Percentiles rank a stretch among this genome's conserved stretches.
These are phyloP conservation scores for Candida sanyaensis DNA, from an alignment of 1,139 yeast species.

Conservation along the genomic window DNA sequence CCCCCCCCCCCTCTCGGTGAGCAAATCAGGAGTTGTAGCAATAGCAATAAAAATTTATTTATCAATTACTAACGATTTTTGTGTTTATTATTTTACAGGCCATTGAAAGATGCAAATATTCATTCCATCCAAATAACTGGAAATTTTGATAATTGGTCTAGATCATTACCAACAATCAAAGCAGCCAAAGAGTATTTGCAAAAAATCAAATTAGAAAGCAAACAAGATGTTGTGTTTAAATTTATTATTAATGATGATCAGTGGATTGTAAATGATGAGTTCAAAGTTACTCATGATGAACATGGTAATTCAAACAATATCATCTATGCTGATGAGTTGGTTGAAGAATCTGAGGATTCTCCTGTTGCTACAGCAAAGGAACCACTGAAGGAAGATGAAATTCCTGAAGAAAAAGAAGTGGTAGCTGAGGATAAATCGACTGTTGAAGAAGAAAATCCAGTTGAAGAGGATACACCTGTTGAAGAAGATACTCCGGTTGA, in stretches of 20 bases:
- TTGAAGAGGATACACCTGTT: conserved; percentile 2
- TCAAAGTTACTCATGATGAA: conserved; percentile 31
- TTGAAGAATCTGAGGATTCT: conserved; percentile 9
- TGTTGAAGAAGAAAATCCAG: conserved; percentile 2
- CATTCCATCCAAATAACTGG: conserved; percentile 42
- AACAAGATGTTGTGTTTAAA: conserved; percentile 31
- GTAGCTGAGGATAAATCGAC: conserved; percentile 1
- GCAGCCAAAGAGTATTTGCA: conserved; percentile 13
- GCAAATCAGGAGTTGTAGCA: too few species aligned
- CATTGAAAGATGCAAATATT: conserved; percentile 15
- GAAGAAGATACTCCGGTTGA: conserved; percentile 2
- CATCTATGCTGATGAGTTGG: conserved; percentile 30
- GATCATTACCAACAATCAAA: conserved; percentile 18
- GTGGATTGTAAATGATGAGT: conserved; percentile 34
- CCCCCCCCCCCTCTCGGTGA: too few species aligned
- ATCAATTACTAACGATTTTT: conserved; percentile 6
- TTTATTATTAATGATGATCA: conserved; percentile 37
- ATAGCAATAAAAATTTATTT: background rate
- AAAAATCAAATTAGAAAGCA: conserved; percentile 20
- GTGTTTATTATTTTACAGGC: conserved; percentile 8
- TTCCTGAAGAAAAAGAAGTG: background rate
- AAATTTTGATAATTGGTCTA: conserved; percentile 43
- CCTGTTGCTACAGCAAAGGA: too few species aligned
- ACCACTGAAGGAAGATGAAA: background rate
- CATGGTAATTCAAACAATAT: conserved; percentile 42